Evolutionary conservation across 495 filamentous ascomycete species (phyloP).

Genomic region (Massariosphaeria phaeospora): DNA sequence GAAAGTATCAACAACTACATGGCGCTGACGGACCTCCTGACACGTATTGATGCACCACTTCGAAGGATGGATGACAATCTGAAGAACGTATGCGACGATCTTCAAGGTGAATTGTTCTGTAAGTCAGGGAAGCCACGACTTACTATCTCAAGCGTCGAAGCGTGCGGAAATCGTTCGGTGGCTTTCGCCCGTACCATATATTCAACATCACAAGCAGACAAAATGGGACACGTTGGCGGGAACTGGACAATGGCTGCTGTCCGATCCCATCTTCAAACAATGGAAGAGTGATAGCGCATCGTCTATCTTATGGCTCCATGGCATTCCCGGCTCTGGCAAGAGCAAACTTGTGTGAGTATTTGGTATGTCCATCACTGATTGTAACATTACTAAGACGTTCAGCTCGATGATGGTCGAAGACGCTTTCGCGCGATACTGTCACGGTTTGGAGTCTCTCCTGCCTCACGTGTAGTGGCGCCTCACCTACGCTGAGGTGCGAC

Average conservation of each 20-base stretch:
- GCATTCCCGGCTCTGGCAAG: slow-evolving; percentile 38
- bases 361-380: background rate
- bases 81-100: slow-evolving; percentile 24
- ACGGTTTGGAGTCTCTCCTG: too few species aligned
- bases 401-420: slow-evolving; percentile 32
- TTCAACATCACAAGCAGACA: slow-evolving; percentile 29
- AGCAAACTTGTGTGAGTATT: slow-evolving; percentile 33
- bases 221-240: slow-evolving; percentile 19
- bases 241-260: slow-evolving; percentile 34
- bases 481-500: too few species aligned
- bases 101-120: slow-evolving; percentile 17
- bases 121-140: background rate
- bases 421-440: background rate
- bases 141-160: slow-evolving; percentile 3
- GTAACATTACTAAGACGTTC: slow-evolving; percentile 4
- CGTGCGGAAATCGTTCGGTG: slow-evolving; percentile 19
- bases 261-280: slow-evolving; percentile 18
- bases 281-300: slow-evolving; percentile 36
- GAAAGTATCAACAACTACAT: background rate
- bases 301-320: slow-evolving; percentile 38
- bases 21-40: slow-evolving; percentile 10
- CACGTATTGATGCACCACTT: slow-evolving; percentile 17
- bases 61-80: slow-evolving; percentile 26
- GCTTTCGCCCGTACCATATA: slow-evolving; percentile 27
- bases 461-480: too few species aligned